Evolutionary conservation across 208 protist species (phyloP), one percentile per base, ranked within the genome.

Genomic region (Leishmania turanica): DNA sequence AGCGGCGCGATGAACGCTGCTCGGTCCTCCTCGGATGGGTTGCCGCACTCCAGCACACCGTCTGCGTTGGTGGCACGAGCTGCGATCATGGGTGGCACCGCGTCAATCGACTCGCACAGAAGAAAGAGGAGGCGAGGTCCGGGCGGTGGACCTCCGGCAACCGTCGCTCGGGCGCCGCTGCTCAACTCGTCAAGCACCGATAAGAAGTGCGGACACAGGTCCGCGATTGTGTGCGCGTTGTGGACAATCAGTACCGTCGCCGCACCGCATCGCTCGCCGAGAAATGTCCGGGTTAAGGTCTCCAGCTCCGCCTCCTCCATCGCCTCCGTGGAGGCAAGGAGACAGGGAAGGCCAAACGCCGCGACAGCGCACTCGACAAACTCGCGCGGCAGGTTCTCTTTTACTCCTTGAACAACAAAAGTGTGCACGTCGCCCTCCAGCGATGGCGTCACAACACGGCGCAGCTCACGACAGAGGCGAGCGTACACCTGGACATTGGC

Each of bases 391-490:
- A 88, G 64, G 66, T 96, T 96, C 69, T 96, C 91, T 71, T 87
- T 87, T 24, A 92, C 69, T 68, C 91, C 93, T 77, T 93, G 91
- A 37, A 95, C 84, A 37, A 96, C 90, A 72, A 96, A 94, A 42
- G 78, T 83, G 68, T 85, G 86, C 51, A 87, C 75, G 21, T 56
- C 19, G 34, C 4, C 21, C 45, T 66, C 42, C 53, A 88, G 62
- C 37, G 78, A 68, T 21, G 82, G 82, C 54, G 54, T 75, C 31
- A 79, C 56, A 19, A 80, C 82, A 49, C 74, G 24, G 56, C 82
- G 82, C 19, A 86, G 66, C n/a, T 60, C 82, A 37, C n/a, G 42
- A 56, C 78, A 37, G 27, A 86, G 21, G 21, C 74, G 78, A 5
- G 37, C 37, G 42, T 79, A 86, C 21, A 80, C 82, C 24, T 70